Evolutionary conservation across 768 basidiomycete species (phyloP), one percentile per base, ranked within the genome.

Genomic region (Termitomyces sp.): DNA sequence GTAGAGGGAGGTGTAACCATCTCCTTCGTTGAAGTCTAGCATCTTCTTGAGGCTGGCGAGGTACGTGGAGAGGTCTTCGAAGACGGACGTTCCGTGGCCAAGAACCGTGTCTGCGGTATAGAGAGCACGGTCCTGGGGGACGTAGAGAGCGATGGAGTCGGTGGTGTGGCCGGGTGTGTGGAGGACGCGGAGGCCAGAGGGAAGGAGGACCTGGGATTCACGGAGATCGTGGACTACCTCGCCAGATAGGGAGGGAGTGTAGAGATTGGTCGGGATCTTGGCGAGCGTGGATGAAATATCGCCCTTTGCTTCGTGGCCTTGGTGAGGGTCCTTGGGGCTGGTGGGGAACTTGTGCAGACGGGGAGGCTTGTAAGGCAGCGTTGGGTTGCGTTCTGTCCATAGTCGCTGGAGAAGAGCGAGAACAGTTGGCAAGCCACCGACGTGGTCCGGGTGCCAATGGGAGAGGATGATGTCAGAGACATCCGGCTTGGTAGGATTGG

Each of bases 81-180:
- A 97, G 5, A 95, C 85, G 3, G 94, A 80, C 0, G 93, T 92
- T 8, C 94, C 94, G 61, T 94, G 85, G 0, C 96, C 96, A 31
- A 98, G 81, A 7, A 98, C 83, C 5, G 87, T 92, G 72, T 98
- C 96, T 0, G 89, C 92, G 0, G 93, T 95, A 74, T 95, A 94
- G 16, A 98, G 78, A 0, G 85, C 86, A 26, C 75, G 73, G 64
- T 95, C 92, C 46, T 81, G 79, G 0, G 82, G 76, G 51, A 94
- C 75, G 55, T 86, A 75, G 39, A 98, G 75, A 50, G 80, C 86
- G 66, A 97, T 81, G 3, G 92, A 94, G 69, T 98, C 96, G 47
- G 74, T 64, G 0, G 96, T 98, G 64, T 98, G 96, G 0, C 96
- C 96, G 0, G 96, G 96, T 0, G 92, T 87, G 67, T 92, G 86